phyloP scores from a whole-genome alignment of 2,329 filamentous ascomycete genomes.

The Nemania abortiva region DNA sequence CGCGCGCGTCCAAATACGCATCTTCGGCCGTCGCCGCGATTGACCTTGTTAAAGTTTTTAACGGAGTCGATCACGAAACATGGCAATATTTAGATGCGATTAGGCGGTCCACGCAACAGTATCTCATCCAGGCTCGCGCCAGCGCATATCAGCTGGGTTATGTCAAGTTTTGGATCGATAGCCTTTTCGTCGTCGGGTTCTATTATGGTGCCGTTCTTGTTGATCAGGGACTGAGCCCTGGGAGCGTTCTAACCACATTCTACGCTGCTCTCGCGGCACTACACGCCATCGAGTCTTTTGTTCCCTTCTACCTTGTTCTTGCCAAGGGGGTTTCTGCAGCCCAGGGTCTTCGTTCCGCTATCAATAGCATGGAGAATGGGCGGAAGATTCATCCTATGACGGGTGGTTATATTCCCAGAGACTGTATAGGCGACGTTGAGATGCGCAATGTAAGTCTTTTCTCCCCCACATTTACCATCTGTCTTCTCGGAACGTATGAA shows the following conservation, averaged over 20 bases:
- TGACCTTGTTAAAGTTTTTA: slow-evolving; percentile 88
- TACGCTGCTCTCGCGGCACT: slow-evolving; percentile 83
- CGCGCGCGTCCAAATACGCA: slow-evolving; percentile 76
- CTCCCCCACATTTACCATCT: not conserved
- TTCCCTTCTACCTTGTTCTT: slow-evolving; percentile 82
- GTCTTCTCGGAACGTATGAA: not conserved
- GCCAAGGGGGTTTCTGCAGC: slow-evolving; percentile 84
- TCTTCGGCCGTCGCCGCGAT: slow-evolving; percentile 79
- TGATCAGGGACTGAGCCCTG: slow-evolving; percentile 68
- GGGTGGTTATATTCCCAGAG: slow-evolving; percentile 52
- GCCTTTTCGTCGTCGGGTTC: slow-evolving; percentile 89
- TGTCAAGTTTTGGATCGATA: slow-evolving; percentile 78
- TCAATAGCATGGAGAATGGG: slow-evolving; percentile 49
- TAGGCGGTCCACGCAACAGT: slow-evolving; percentile 70
- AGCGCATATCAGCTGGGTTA: slow-evolving; percentile 80
- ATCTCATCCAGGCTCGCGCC: slow-evolving; percentile 74
- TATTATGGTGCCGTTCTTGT: slow-evolving; percentile 86
- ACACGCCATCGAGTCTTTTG: slow-evolving; percentile 77
- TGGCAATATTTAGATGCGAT: slow-evolving; percentile 72
- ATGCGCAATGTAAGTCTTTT: slow-evolving; percentile 70
- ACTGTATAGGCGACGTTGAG: slow-evolving; percentile 75
- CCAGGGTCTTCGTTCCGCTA: slow-evolving; percentile 66
- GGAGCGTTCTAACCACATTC: slow-evolving; percentile 83
- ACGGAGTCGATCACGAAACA: slow-evolving; percentile 77
- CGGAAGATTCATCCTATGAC: slow-evolving; percentile 48